Conservation (phyloP, 2,329 filamentous ascomycete genomes). For the Penicillium sp. region DNA sequence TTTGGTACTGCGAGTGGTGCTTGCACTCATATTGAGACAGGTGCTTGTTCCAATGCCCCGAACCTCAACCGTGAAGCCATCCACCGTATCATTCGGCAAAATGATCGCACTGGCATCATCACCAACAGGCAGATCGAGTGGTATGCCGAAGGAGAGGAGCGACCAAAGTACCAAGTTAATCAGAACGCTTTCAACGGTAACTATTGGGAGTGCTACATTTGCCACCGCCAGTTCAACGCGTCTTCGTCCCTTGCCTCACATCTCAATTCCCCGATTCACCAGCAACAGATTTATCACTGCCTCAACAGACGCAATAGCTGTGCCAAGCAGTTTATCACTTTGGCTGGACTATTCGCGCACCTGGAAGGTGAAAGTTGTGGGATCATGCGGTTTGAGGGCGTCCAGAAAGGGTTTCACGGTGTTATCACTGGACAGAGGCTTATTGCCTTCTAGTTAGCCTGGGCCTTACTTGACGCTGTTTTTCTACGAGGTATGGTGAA, state of each 20-base stretch:
- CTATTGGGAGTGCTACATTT: slow-evolving; percentile 41
- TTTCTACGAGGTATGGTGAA: no score
- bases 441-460: neutral
- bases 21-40: slow-evolving; percentile 60
- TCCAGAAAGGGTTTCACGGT: slow-evolving; percentile 28
- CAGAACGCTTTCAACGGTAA: slow-evolving; percentile 50
- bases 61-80: slow-evolving; percentile 55
- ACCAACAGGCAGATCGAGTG: slow-evolving; percentile 57
- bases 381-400: slow-evolving; percentile 47
- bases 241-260: neutral
- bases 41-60: slow-evolving; percentile 53
- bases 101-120: slow-evolving; percentile 55
- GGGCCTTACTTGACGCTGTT: no score
- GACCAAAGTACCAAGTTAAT: slow-evolving; percentile 43
- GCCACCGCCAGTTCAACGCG: neutral
- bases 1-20: slow-evolving; percentile 60
- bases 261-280: slow-evolving; percentile 6
- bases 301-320: slow-evolving; percentile 40
- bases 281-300: slow-evolving; percentile 50
- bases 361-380: slow-evolving; percentile 54
- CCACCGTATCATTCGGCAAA: slow-evolving; percentile 50
- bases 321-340: slow-evolving; percentile 39
- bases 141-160: slow-evolving; percentile 37
- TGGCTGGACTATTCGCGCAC: slow-evolving; percentile 49
- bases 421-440: neutral